Evolutionary conservation across 2,329 filamentous ascomycete species (phyloP).

Genomic region (Penicillium sp.): DNA sequence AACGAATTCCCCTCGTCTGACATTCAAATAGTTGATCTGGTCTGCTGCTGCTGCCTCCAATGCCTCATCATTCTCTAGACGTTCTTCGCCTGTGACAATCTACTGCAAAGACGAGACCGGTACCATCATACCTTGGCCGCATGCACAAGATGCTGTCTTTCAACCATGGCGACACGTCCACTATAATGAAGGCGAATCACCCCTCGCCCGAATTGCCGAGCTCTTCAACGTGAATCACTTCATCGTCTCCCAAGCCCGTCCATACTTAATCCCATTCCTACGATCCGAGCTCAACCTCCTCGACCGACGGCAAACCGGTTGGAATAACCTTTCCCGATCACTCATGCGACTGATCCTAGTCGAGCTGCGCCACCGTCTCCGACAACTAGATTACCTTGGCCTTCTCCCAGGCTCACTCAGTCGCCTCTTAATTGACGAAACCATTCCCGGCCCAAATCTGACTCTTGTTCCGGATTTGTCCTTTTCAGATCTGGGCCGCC

Average conservation of each 20-base stretch:
- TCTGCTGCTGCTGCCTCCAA: constrained; percentile 46
- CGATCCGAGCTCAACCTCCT: constrained; percentile 78
- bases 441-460: constrained; percentile 72
- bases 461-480: constrained; percentile 80
- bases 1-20: background rate
- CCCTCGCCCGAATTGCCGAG: constrained; percentile 71
- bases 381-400: constrained; percentile 75
- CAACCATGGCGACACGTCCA: constrained; percentile 67
- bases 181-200: constrained; percentile 66
- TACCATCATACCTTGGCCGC: constrained; percentile 71
- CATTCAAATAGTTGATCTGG: constrained; percentile 58
- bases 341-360: constrained; percentile 67
- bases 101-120: constrained; percentile 77
- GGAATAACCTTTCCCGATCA: constrained; percentile 58
- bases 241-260: constrained; percentile 87
- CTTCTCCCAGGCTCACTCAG: constrained; percentile 69
- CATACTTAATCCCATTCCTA: constrained; percentile 84
- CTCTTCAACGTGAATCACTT: constrained; percentile 95
- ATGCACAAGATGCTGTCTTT: constrained; percentile 60
- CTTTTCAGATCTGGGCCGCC: constrained; percentile 68
- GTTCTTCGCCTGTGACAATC: constrained; percentile 67
- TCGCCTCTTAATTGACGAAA: constrained; percentile 78
- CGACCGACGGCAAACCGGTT: constrained; percentile 57
- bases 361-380: constrained; percentile 76
- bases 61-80: constrained; percentile 56